Conservation (phyloP, 1,284 basidiomycete species). For the Tetrapyrgos nigripes region DNA sequence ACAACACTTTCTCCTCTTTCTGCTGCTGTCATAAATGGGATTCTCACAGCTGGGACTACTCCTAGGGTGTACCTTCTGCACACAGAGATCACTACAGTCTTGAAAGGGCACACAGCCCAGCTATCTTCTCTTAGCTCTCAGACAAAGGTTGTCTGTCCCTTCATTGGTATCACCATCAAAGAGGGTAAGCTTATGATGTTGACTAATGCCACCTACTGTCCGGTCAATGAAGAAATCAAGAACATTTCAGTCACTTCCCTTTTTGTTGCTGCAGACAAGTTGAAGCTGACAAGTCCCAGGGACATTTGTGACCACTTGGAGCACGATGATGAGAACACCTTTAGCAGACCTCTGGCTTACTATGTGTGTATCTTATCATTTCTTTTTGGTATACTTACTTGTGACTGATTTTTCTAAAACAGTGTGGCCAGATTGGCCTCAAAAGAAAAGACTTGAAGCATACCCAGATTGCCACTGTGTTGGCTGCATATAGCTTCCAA, state of each 20-base stretch:
- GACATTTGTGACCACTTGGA: background rate
- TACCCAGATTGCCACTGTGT: background rate
- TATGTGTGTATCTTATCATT: constrained; percentile 1
- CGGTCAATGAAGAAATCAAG: background rate
- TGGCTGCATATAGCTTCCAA: background rate
- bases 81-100: background rate
- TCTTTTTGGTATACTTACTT: background rate
- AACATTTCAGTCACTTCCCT: background rate
- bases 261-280: background rate
- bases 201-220: background rate
- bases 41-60: background rate
- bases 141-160: background rate
- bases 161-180: background rate
- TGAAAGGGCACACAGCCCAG: background rate
- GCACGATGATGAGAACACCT: background rate
- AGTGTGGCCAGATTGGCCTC: background rate
- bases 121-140: background rate
- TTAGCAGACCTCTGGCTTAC: background rate
- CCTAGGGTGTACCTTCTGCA: too few relatives aligned
- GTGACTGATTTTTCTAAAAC: background rate
- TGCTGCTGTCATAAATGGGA: background rate
- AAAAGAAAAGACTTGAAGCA: background rate
- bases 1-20: too few relatives aligned
- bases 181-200: background rate
- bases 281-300: background rate